Conservation (phyloP, 805 yeast species). For the Candida nanaspora region DNA sequence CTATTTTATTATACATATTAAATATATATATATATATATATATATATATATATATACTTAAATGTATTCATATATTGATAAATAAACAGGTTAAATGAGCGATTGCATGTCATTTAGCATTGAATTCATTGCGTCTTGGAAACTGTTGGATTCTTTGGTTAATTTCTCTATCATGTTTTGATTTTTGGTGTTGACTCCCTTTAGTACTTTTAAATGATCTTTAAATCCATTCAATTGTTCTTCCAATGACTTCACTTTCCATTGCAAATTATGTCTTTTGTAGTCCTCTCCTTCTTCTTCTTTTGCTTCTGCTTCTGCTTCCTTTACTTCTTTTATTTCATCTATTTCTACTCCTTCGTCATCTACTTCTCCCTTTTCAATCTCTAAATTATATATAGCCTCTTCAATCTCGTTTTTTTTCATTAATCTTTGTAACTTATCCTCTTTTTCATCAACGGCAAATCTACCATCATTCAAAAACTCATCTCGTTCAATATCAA, state of each 20-base stretch:
- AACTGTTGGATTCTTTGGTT: not conserved
- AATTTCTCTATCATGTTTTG: not conserved
- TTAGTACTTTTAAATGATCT: not conserved
- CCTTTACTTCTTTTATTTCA: not conserved
- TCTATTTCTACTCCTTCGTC: not conserved
- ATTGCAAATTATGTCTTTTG: too few relatives aligned
- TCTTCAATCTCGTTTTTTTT: constrained; percentile 26
- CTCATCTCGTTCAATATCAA: constrained; percentile 14
- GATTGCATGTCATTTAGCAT: not conserved
- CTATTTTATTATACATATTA: too few relatives aligned
- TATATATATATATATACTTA: too few relatives aligned
- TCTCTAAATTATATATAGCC: constrained; percentile 24
- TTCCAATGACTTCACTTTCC: not conserved
- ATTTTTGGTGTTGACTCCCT: not conserved
- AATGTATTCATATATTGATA: too few relatives aligned
- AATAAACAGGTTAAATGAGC: too few relatives aligned
- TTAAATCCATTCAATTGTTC: not conserved
- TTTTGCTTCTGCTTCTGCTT: too few relatives aligned
- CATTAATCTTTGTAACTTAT: constrained; percentile 16
- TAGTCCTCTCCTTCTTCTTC: too few relatives aligned
- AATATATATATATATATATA: too few relatives aligned
- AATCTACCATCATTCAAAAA: constrained; percentile 20
- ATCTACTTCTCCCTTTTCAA: constrained; percentile 11
- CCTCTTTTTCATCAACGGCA: constrained; percentile 22
- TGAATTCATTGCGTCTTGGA: not conserved